Conservation (phyloP, 106 monocot genomes). For the Dioscorea dumetorum region DNA sequence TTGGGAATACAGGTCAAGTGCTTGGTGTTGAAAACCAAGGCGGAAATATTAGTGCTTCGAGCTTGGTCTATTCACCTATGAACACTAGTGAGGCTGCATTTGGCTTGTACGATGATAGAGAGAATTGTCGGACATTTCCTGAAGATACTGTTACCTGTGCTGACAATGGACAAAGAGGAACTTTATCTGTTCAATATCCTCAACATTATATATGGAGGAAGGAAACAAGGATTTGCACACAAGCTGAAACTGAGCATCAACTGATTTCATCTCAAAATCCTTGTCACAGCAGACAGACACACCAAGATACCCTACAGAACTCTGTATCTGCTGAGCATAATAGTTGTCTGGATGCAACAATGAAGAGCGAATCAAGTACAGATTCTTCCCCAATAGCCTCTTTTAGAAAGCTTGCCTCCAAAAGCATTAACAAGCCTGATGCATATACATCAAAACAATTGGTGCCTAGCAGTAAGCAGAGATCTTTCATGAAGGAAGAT, state of each 20-base stretch:
- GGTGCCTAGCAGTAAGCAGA: constrained; percentile 16
- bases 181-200: neutral
- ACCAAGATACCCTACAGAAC: neutral
- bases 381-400: constrained; percentile 54
- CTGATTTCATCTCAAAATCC: constrained; percentile 5
- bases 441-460: constrained; percentile 13
- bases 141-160: constrained; percentile 2
- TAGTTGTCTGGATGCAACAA: constrained; percentile 15
- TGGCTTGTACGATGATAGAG: neutral
- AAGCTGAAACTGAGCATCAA: constrained; percentile 6
- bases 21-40: neutral
- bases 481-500: constrained; percentile 10
- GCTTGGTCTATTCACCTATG: constrained; percentile 1
- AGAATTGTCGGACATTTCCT: constrained; percentile 1
- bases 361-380: constrained; percentile 41
- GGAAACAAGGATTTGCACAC: too few species aligned
- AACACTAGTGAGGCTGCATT: constrained; percentile 5
- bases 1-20: neutral
- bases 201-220: constrained; percentile 8
- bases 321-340: constrained; percentile 15
- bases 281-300: neutral
- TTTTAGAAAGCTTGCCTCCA: constrained; percentile 19
- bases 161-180: neutral
- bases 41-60: neutral
- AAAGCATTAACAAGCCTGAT: constrained; percentile 14